A percentile compares a stretch with the other conserved stretches of the same genome.
phyloP scores from a whole-genome alignment of 352 stramenopile genomes.

The Pythium periplocum region DNA sequence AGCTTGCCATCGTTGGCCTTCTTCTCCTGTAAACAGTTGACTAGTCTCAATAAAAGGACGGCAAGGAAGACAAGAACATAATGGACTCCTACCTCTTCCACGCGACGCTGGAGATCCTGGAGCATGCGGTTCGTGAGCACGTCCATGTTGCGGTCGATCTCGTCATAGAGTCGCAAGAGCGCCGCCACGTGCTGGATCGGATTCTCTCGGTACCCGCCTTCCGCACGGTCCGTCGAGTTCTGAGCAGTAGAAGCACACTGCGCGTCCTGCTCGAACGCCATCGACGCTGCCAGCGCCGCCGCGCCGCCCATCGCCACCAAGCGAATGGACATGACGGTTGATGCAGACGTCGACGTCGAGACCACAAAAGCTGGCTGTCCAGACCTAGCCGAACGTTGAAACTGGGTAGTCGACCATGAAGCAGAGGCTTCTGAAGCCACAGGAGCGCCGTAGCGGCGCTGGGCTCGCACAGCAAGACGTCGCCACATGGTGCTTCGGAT shows the following conservation, averaged over 20 bases:
- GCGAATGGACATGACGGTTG: no score
- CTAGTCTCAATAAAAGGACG: no score
- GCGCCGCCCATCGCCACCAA: no score
- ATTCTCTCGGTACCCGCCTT: constrained; percentile 44
- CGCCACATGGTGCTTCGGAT: no score
- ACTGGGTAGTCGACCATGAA: no score
- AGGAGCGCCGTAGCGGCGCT: no score
- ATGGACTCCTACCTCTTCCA: constrained; percentile 36
- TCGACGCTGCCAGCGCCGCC: not conserved
- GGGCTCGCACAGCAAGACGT: no score
- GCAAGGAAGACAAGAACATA: not conserved
- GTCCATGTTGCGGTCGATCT: constrained; percentile 85
- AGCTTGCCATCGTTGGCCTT: constrained; percentile 38
- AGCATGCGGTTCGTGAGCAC: constrained; percentile 67
- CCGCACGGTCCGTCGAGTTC: constrained; percentile 14
- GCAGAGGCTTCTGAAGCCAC: no score
- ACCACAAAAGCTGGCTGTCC: no score
- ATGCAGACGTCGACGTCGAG: no score
- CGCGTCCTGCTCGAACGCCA: not conserved
- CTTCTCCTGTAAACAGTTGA: constrained; percentile 17
- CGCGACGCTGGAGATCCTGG: constrained; percentile 47
- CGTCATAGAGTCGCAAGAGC: constrained; percentile 68
- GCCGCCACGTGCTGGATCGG: constrained; percentile 67
- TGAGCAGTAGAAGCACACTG: constrained; percentile 11
- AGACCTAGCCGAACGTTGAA: no score